Evolutionary conservation across 2,329 filamentous ascomycete species (phyloP), one percentile per base, ranked within the genome.

Genomic region (Eutypa lata): DNA sequence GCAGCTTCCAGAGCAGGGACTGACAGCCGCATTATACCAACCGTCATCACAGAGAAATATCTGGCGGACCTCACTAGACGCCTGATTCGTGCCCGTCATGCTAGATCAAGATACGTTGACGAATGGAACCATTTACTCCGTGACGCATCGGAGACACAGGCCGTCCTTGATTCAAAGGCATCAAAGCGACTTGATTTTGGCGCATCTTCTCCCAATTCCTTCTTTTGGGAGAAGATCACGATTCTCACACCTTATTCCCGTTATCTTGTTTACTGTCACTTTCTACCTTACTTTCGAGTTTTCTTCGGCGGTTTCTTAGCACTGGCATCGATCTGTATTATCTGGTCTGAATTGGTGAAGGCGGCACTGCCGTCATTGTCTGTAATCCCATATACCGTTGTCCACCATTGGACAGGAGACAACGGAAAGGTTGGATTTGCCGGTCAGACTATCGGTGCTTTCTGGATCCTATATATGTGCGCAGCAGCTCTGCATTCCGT

Each of bases 381-480:
- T 1, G 78, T 88, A 57, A 82, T 86, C 61, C 78, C 77, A 47
- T 74, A 84, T 56, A 84, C 80, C 3, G 86, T 91, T 3, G 80
- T 91, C n/a, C 87, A 90, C 62, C 89, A 92, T 58, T 87, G 87
- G 68, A 81, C 83, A 35, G 84, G 85, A 40, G 82, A 86, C 11
- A 83, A 84, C 52, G 87, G 87, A 24, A 85, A 89, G 52, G 86
- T 97, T 56, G 90, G 90, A 18, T 91, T 97, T 61, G 88, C 87
- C 2, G 91, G 91, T 4, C 94, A 99, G 68, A 70, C 91, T 44
- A 87, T 93, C 47, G 89, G 93, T 1, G 87, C 91, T 2, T 76
- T 84, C 14, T 99, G 94, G 94, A 87, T 99, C 55, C 79, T 92
- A 53, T 99, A 99, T 76, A 99, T 99, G 94, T 96, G 90, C 69